These are phyloP conservation scores for Ilyonectria robusta DNA, from an alignment of 2,329 filamentous ascomycete species.

Conservation along the genomic window DNA sequence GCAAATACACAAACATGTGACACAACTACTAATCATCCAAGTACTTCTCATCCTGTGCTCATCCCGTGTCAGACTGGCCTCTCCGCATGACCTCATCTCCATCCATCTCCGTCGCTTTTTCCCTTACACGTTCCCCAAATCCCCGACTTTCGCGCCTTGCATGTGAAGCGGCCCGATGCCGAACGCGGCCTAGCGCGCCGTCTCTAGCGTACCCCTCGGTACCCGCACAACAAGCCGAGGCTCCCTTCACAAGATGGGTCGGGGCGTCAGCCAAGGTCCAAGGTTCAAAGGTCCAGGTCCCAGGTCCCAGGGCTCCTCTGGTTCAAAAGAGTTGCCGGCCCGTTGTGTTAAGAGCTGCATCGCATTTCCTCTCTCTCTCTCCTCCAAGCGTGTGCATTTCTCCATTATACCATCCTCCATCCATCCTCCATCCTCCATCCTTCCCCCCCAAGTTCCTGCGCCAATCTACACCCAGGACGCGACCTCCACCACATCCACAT, in stretches of 20 bases:
- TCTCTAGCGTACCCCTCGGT: conserved; percentile 49
- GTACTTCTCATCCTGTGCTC: too few relatives aligned
- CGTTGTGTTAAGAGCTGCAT: conserved; percentile 47
- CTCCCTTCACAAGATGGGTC: conserved; percentile 44
- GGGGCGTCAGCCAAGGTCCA: conserved; percentile 21
- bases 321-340: conserved; percentile 38
- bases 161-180: conserved; percentile 48
- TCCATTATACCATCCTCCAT: conserved; percentile 12
- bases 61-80: conserved; percentile 15
- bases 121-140: conserved; percentile 11
- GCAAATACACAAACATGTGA: conserved; percentile 23
- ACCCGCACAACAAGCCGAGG: conserved; percentile 49
- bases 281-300: conserved; percentile 10
- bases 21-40: neutral
- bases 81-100: conserved; percentile 49
- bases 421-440: too few relatives aligned
- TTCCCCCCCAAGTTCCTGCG: neutral
- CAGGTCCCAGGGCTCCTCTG: conserved; percentile 4
- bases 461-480: conserved; percentile 1
- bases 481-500: conserved; percentile 17
- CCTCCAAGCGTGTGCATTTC: conserved; percentile 18
- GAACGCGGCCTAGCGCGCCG: conserved; percentile 44
- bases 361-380: conserved; percentile 22
- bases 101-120: conserved; percentile 4
- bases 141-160: conserved; percentile 38